Evolutionary conservation across 257 asterid genomes (phyloP).

Genomic region (Gynochthodes officinalis): DNA sequence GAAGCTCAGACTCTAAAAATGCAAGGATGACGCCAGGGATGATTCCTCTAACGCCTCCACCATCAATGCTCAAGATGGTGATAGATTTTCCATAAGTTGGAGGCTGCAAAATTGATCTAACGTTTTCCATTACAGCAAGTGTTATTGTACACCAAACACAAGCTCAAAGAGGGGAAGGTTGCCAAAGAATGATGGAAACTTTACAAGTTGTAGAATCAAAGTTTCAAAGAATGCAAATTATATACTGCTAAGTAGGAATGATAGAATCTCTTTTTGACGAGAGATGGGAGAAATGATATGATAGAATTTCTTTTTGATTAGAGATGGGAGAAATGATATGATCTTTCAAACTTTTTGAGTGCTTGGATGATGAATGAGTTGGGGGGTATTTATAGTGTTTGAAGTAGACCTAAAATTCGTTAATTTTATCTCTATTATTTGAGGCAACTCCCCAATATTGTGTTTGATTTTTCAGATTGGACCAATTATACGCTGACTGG

Average conservation of each 20-base stretch:
- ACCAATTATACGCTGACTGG: neutral
- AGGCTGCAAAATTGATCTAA: constrained; percentile 26
- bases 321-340: too few species aligned
- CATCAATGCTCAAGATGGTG: constrained; percentile 53
- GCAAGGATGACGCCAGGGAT: constrained; percentile 44
- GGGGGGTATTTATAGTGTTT: constrained; percentile 2
- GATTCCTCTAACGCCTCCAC: constrained; percentile 60
- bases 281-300: neutral
- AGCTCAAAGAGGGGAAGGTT: neutral
- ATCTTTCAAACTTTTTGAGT: too few species aligned
- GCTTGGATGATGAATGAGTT: too few species aligned
- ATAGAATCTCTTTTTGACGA: neutral
- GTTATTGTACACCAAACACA: neutral
- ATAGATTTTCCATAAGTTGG: constrained; percentile 37
- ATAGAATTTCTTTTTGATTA: too few species aligned
- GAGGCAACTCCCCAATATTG: neutral
- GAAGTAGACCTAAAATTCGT: neutral
- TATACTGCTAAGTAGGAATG: too few species aligned
- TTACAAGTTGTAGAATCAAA: too few species aligned
- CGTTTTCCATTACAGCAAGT: neutral
- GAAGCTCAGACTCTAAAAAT: constrained; percentile 44
- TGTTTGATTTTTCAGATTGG: neutral
- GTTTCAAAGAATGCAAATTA: too few species aligned
- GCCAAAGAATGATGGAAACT: neutral
- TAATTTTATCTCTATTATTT: neutral